These are phyloP conservation scores for Lepidium sativum DNA, from an alignment of 345 rosid genomes.

Conservation along the genomic window DNA sequence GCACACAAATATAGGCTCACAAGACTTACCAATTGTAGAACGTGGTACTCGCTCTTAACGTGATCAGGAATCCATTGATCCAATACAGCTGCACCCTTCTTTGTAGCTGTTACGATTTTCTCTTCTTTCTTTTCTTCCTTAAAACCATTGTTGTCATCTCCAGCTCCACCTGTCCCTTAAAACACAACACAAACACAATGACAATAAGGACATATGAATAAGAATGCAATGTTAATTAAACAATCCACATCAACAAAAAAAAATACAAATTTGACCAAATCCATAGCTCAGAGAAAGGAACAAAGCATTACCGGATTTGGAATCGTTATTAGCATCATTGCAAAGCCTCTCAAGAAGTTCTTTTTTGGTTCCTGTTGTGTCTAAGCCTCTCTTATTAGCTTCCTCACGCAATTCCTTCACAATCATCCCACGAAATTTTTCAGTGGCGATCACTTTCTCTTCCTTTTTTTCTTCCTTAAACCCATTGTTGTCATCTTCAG, in stretches of 20 bases:
- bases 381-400: slow-evolving; percentile 45
- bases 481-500: slow-evolving; percentile 3
- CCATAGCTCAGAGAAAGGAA: not conserved
- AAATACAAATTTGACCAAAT: not conserved
- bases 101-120: slow-evolving; percentile 59
- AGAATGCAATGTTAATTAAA: not conserved
- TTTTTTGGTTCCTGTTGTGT: slow-evolving; percentile 54
- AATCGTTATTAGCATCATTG: slow-evolving; percentile 14
- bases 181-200: not conserved
- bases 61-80: slow-evolving; percentile 79
- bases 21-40: slow-evolving; percentile 42
- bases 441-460: slow-evolving; percentile 32
- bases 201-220: not conserved
- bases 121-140: slow-evolving; percentile 27
- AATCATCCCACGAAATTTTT: too few relatives aligned
- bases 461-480: slow-evolving; percentile 2
- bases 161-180: slow-evolving; percentile 22
- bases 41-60: slow-evolving; percentile 64
- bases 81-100: slow-evolving; percentile 70
- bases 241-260: not conserved
- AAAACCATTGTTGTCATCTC: not conserved
- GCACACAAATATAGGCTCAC: not conserved
- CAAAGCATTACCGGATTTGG: not conserved
- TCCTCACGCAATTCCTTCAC: slow-evolving; percentile 65
- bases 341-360: slow-evolving; percentile 61